phyloP scores from a whole-genome alignment of 1,284 basidiomycete genomes.

The Leccinum fuscescens region DNA sequence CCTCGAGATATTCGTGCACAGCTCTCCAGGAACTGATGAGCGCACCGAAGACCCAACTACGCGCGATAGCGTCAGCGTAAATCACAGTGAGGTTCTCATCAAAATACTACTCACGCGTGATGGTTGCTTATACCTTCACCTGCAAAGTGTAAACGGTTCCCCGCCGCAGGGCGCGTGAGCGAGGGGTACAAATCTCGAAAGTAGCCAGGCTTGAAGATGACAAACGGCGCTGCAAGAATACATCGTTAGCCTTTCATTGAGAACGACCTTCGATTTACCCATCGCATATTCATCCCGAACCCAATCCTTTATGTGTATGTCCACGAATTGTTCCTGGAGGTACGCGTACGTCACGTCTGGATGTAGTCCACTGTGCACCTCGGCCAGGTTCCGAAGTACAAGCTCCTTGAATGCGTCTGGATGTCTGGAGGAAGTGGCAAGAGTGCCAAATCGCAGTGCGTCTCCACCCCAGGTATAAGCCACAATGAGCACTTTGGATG shows the following conservation, averaged over 20 bases:
- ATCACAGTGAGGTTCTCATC: not conserved
- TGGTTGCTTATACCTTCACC: not conserved
- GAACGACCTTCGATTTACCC: not conserved
- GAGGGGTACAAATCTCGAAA: not conserved
- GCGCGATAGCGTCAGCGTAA: not conserved
- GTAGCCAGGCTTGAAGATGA: not conserved
- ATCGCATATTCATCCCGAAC: constrained; percentile 3
- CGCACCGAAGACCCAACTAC: constrained; percentile 24
- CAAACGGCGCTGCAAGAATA: not conserved
- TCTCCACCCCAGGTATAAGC: constrained; percentile 1
- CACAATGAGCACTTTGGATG: constrained; percentile 20
- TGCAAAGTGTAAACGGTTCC: not conserved
- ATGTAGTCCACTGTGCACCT: not conserved
- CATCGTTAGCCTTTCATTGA: not conserved
- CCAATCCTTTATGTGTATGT: constrained; percentile 16
- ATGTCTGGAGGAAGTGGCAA: not conserved
- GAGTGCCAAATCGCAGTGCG: not conserved
- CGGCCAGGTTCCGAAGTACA: not conserved
- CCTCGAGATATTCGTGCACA: not conserved
- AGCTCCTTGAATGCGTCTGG: not conserved
- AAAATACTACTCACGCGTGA: not conserved
- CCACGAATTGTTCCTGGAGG: not conserved
- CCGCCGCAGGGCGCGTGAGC: not conserved
- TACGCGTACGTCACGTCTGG: not conserved
- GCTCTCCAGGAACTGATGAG: not conserved